phyloP scores from a whole-genome alignment of 176 grass and related monocot genomes.

The Zea mays region Zm-B73-REFERENCE-NAM-5.0 NC_050098.1:136536001-136536500 shows the following conservation, averaged over 20 bases:
- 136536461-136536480: conserved; percentile 9
- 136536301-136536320: conserved; percentile 43
- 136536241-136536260: conserved; percentile 65
- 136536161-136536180: conserved; percentile 46
- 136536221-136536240: conserved; percentile 65
- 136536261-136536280: conserved; percentile 70
- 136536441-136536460: conserved; percentile 10
- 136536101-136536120: conserved; percentile 42
- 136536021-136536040: conserved; percentile 89
- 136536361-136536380: conserved; percentile 17
- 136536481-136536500: conserved; percentile 17
- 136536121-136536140: conserved; percentile 35
- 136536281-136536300: conserved; percentile 70
- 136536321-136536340: conserved; percentile 11
- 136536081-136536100: conserved; percentile 48
- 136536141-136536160: conserved; percentile 35
- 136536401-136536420: conserved; percentile 3
- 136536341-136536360: conserved; percentile 2
- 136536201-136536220: conserved; percentile 60
- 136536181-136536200: conserved; percentile 47
- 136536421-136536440: conserved; percentile 10
- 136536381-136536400: background rate
- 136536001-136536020: conserved; percentile 93
- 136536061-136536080: conserved; percentile 56
- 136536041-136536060: conserved; percentile 62